Conservation (phyloP, 2,329 filamentous ascomycete genomes). For the Cordyceps tenuipes region DNA sequence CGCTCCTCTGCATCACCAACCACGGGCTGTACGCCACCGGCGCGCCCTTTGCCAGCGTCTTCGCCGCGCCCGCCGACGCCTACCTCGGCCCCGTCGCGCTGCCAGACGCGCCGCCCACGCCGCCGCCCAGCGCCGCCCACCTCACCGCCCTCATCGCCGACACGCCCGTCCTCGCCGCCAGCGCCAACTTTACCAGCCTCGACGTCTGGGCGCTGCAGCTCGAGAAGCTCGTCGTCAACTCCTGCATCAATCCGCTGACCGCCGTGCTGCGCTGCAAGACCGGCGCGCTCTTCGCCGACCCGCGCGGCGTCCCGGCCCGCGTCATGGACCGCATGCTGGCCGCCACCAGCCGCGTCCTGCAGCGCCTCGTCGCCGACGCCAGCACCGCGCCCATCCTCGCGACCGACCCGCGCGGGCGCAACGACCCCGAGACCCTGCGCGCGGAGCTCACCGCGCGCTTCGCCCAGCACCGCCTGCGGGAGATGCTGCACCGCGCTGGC, state of each 20-base stretch:
- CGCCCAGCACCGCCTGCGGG: constrained; percentile 31
- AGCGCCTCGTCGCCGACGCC: constrained; percentile 55
- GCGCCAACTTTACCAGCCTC: constrained; percentile 27
- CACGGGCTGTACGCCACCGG: constrained; percentile 47
- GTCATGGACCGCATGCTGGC: constrained; percentile 61
- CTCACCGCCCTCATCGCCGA: constrained; percentile 33
- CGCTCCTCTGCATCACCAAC: constrained; percentile 58
- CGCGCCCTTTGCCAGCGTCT: constrained; percentile 39
- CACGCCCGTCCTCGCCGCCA: constrained; percentile 36
- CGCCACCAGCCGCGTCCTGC: constrained; percentile 70
- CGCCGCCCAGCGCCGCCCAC: constrained; percentile 21
- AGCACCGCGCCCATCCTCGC: constrained; percentile 31
- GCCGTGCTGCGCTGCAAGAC: constrained; percentile 70
- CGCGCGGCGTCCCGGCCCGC: constrained; percentile 35
- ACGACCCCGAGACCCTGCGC: constrained; percentile 5
- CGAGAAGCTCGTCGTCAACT: constrained; percentile 77
- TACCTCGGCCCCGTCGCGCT: constrained; percentile 38
- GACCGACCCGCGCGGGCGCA: constrained; percentile 2
- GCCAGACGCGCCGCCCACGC: constrained; percentile 15
- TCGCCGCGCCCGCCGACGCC: constrained; percentile 42
- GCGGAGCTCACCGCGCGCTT: constrained; percentile 30
- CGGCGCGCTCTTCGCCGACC: constrained; percentile 53
- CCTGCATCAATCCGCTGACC: constrained; percentile 77
- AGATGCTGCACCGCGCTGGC: constrained; percentile 39
- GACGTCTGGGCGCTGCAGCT: constrained; percentile 59